phyloP scores from a whole-genome alignment of 1,284 basidiomycete species.

The Meira miltonrushii region DNA sequence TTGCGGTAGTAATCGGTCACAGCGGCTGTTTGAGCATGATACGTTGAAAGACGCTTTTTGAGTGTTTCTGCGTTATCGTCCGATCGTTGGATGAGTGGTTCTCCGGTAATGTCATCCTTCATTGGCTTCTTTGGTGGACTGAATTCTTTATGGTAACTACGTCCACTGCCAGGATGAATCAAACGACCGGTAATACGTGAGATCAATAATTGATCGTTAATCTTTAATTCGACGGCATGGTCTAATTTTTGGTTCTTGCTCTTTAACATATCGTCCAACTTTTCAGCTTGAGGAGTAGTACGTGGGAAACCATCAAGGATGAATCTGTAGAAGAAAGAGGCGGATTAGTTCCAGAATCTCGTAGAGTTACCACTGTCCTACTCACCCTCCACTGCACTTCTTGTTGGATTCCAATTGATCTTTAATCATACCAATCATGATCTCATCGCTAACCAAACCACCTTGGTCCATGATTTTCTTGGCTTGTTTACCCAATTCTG shows the following conservation, averaged over 20 bases:
- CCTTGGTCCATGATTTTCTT: slow-evolving; percentile 96
- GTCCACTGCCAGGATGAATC: slow-evolving; percentile 80
- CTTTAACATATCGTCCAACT: slow-evolving; percentile 85
- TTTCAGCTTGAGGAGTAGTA: slow-evolving; percentile 94
- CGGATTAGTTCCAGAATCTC: not conserved
- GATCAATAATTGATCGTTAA: slow-evolving; percentile 91
- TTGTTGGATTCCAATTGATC: slow-evolving; percentile 90
- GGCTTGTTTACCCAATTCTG: slow-evolving; percentile 78
- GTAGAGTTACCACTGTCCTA: slow-evolving; percentile 23
- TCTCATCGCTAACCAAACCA: slow-evolving; percentile 88
- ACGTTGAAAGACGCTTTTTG: slow-evolving; percentile 76
- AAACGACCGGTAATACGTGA: slow-evolving; percentile 94
- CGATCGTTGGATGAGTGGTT: slow-evolving; percentile 67
- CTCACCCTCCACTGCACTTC: slow-evolving; percentile 86
- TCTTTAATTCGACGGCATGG: slow-evolving; percentile 83
- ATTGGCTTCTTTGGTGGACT: slow-evolving; percentile 90
- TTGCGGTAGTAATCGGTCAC: slow-evolving; percentile 96
- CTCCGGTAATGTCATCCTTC: slow-evolving; percentile 89
- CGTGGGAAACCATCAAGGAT: slow-evolving; percentile 98
- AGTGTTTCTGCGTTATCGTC: slow-evolving; percentile 68
- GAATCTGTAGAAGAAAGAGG: slow-evolving; percentile 61
- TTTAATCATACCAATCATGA: slow-evolving; percentile 96
- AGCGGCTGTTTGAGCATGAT: slow-evolving; percentile 87
- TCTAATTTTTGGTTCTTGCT: slow-evolving; percentile 74
- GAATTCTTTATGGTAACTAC: slow-evolving; percentile 93